Base-by-base conservation (phyloP, 1,284 basidiomycete species). In the Leccinum cinnamomeum region DNA sequence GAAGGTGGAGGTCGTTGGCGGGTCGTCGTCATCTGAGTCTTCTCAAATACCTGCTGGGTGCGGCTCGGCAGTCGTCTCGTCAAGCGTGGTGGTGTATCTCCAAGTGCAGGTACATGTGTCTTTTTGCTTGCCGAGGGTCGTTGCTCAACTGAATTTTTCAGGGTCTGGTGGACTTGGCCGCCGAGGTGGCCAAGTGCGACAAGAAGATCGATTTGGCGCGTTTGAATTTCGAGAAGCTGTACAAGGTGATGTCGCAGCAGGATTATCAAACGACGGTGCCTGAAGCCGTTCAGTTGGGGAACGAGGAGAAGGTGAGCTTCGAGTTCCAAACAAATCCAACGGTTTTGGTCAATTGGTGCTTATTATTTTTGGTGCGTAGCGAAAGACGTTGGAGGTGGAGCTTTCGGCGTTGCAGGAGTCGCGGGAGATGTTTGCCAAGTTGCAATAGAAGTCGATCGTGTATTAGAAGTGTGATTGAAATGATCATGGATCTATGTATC, bases 11-110 rank as follows among this genome's bases (percentile, higher is more conserved):
- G 23, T 71, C 82, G 25, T 37, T 12, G 35, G 12, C 35, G 35
- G 35, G 12, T 37, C 35, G 10, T n/a, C 41, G 16, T 10, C n/a
- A 18, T 18, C 37, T 16, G 0, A 14, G 16, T 72, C 75, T 20
- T 79, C 82, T 57, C 87, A 91, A 58, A 84, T 99, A 50, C 95
- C 96, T 0, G 80, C 85, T 2, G 97, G 97, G 14, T 98, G 95
- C 74, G 96, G 94, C 4, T 92, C 92, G 3, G 83, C 86, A 58
- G 86, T 93, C 33, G 85, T 99, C 35, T 37, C 35, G 35, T 37
- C 35, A 12, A 37, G 3, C 12, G 12, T 41, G 53, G 85, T 88
- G 48, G 83, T 94, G 3, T 87, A 96, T 74, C 83, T 95, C 8
- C 88, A 95, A 63, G 94, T 98, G 58, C 83, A 89, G 75, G 94